These are phyloP conservation scores for Cicer pinnatifidum DNA, from an alignment of 306 rosid species.

Conservation along the genomic window DNA sequence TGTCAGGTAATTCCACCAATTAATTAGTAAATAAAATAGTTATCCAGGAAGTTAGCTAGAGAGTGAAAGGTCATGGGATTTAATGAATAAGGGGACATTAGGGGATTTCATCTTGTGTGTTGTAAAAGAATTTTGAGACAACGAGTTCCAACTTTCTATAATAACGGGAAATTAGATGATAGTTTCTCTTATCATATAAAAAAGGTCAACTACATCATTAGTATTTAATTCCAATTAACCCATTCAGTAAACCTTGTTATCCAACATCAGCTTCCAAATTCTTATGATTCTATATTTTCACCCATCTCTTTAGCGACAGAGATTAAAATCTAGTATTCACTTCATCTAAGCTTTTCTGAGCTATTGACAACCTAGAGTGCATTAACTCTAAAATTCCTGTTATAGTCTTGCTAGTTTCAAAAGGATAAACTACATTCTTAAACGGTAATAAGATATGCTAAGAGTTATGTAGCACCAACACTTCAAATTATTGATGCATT, in stretches of 20 bases:
- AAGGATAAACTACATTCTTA: not conserved
- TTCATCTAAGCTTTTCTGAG: not conserved
- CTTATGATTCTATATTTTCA: not conserved
- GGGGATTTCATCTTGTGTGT: not conserved
- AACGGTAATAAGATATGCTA: not conserved
- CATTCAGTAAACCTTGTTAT: not conserved
- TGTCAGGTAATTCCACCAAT: not conserved
- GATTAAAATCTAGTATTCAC: not conserved
- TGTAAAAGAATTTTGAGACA: not conserved
- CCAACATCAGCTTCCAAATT: not conserved
- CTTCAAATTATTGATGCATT: too few relatives aligned
- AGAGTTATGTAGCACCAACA: not conserved
- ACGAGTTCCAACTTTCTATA: not conserved
- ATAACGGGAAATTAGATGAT: not conserved
- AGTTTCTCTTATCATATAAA: not conserved
- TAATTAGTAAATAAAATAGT: not conserved
- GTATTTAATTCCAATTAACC: not conserved
- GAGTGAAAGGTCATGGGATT: not conserved
- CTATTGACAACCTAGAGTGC: conserved; percentile 5
- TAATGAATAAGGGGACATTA: not conserved
- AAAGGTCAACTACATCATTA: not conserved
- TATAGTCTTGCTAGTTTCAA: not conserved
- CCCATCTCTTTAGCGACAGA: not conserved
- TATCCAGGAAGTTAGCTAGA: not conserved
- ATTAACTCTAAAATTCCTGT: not conserved